Evolutionary conservation across 1,139 yeast species (phyloP).

Genomic region (Candida gigantensis): DNA sequence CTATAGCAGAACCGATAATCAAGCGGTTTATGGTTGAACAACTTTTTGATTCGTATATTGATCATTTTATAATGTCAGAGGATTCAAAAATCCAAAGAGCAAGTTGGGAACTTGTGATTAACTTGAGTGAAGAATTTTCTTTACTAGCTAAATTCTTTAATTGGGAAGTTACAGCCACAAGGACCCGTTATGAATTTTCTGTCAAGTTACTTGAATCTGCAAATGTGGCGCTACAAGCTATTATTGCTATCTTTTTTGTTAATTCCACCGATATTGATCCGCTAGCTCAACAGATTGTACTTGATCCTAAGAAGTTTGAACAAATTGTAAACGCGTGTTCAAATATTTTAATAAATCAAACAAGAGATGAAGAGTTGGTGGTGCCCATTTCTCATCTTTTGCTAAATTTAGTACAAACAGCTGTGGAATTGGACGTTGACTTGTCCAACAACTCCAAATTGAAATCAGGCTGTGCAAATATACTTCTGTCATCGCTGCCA

Average conservation of each 20-base stretch:
- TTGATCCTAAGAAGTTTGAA: constrained; percentile 22
- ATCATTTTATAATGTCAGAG: constrained; percentile 41
- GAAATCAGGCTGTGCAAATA: constrained; percentile 21
- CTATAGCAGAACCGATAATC: constrained; percentile 28
- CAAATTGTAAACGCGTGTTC: constrained; percentile 25
- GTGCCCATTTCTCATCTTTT: constrained; percentile 38
- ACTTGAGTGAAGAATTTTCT: constrained; percentile 44
- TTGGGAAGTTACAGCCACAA: constrained; percentile 25
- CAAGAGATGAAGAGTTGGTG: constrained; percentile 31
- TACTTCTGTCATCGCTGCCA: constrained; percentile 14
- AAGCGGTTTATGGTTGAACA: constrained; percentile 35
- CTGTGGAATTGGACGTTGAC: constrained; percentile 12
- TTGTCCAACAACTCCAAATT: constrained; percentile 19
- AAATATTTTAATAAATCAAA: constrained; percentile 31
- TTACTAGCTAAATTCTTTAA: constrained; percentile 54
- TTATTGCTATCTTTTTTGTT: constrained; percentile 48
- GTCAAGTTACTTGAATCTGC: constrained; percentile 42
- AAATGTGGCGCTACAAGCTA: constrained; percentile 39
- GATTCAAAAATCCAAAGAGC: constrained; percentile 41
- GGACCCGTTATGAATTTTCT: constrained; percentile 36
- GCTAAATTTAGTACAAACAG: constrained; percentile 30
- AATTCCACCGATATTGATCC: constrained; percentile 51
- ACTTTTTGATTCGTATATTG: constrained; percentile 34
- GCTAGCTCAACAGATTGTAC: constrained; percentile 36
- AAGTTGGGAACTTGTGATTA: constrained; percentile 50